These are phyloP conservation scores for Schwanniomyces vanrijiae DNA, from an alignment of 805 yeast species.

Conservation along the genomic window DNA sequence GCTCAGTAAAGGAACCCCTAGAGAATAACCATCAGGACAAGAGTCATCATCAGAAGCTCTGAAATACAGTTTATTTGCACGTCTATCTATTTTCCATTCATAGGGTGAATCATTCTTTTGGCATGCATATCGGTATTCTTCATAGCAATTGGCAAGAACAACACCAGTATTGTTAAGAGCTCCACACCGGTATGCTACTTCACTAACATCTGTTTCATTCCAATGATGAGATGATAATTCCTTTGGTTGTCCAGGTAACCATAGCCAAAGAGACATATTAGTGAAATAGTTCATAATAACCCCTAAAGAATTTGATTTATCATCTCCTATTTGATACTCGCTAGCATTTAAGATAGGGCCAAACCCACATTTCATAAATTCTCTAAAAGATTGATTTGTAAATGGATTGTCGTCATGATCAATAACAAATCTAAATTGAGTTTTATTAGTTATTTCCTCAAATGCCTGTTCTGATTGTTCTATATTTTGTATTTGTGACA, in stretches of 20 bases:
- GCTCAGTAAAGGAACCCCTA: conserved; percentile 36
- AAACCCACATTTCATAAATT: conserved; percentile 55
- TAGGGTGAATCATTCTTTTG: conserved; percentile 36
- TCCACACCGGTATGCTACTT: conserved; percentile 42
- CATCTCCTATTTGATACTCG: conserved; percentile 5
- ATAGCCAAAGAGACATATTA: conserved; percentile 62
- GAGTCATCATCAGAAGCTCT: conserved; percentile 32
- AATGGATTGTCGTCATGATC: conserved; percentile 41
- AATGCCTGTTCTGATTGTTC: conserved; percentile 4
- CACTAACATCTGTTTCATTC: background rate
- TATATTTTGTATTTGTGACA: no score
- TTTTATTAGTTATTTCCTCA: conserved; percentile 11
- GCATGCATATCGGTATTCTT: conserved; percentile 56
- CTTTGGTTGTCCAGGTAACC: conserved; percentile 62
- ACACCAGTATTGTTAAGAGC: conserved; percentile 49
- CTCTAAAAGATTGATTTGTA: conserved; percentile 32
- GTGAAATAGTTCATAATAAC: conserved; percentile 23
- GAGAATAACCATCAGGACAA: conserved; percentile 35
- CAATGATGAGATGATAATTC: background rate
- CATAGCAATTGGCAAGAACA: conserved; percentile 67
- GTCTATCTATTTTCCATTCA: conserved; percentile 43
- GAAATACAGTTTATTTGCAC: conserved; percentile 42
- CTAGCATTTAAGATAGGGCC: conserved; percentile 58
- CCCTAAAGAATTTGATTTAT: conserved; percentile 22
- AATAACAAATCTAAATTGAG: conserved; percentile 26